These are phyloP conservation scores for Apophysomyces trapeziformis DNA, from an alignment of 371 early-diverging fungal species.

Conservation along the genomic window DNA sequence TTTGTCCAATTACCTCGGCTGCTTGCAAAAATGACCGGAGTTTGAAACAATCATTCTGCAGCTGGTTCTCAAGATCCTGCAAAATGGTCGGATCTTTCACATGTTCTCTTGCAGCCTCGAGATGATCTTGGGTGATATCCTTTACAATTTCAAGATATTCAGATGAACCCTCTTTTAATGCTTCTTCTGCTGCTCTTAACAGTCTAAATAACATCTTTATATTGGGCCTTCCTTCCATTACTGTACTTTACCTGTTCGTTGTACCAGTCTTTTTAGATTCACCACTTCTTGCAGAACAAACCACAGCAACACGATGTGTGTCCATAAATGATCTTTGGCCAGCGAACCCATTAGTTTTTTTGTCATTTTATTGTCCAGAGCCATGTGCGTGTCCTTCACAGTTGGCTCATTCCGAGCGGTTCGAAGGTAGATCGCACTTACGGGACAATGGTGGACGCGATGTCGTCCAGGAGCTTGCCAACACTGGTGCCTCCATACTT, in stretches of 20 bases:
- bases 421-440: constrained; percentile 31
- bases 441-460: constrained; percentile 63
- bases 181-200: constrained; percentile 73
- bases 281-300: constrained; percentile 84
- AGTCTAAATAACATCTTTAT: constrained; percentile 36
- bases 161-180: constrained; percentile 61
- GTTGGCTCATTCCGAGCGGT: constrained; percentile 1
- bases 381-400: neutral
- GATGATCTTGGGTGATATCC: constrained; percentile 83
- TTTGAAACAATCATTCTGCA: constrained; percentile 78
- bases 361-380: constrained; percentile 1
- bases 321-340: constrained; percentile 38
- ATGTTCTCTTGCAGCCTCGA: constrained; percentile 69
- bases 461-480: constrained; percentile 74
- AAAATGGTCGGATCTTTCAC: constrained; percentile 60
- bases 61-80: constrained; percentile 49
- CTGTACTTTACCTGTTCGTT: constrained; percentile 58
- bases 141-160: constrained; percentile 79
- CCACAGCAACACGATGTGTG: constrained; percentile 71
- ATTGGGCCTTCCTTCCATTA: neutral
- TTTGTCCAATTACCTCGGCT: constrained; percentile 69
- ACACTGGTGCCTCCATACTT: constrained; percentile 92
- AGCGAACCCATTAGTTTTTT: neutral
- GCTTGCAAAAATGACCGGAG: constrained; percentile 89
- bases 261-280: constrained; percentile 81